A percentile compares a stretch with the other conserved stretches of the same genome.
These are phyloP conservation scores for Aschersonia sp. DNA, from an alignment of 2,329 filamentous ascomycete genomes.

Conservation along the genomic window DNA sequence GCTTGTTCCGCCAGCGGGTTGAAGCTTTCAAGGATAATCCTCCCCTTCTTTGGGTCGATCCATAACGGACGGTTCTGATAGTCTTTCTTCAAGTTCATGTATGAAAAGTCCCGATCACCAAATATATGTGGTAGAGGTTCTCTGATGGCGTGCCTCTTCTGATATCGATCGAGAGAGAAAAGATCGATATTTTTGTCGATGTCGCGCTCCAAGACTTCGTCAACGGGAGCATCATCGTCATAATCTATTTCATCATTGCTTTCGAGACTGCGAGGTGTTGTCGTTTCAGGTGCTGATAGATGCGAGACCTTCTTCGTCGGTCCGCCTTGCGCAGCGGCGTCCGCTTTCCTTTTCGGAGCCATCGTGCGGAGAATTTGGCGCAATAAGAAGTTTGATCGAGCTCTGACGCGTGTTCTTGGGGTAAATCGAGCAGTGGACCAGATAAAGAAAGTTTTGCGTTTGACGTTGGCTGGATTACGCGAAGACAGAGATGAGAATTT, in stretches of 20 bases:
- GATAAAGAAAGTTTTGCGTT: no score
- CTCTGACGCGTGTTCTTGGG: no score
- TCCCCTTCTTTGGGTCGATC: conserved; percentile 78
- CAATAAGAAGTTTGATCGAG: no score
- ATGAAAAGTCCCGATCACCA: conserved; percentile 58
- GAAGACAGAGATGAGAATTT: no score
- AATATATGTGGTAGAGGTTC: conserved; percentile 33
- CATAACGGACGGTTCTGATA: conserved; percentile 82
- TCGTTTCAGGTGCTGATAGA: conserved; percentile 45
- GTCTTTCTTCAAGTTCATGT: conserved; percentile 71
- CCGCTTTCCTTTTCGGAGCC: conserved; percentile 60
- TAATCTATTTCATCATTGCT: conserved; percentile 35
- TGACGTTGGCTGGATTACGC: no score
- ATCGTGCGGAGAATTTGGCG: conserved; percentile 22
- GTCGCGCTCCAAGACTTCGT: conserved; percentile 37
- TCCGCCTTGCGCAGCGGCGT: conserved; percentile 27
- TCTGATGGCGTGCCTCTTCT: conserved; percentile 26
- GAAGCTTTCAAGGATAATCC: conserved; percentile 90
- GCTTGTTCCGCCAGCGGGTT: conserved; percentile 74
- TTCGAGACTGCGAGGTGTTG: conserved; percentile 43
- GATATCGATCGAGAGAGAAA: conserved; percentile 39
- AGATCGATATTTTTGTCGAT: conserved; percentile 45
- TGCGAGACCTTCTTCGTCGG: conserved; percentile 42
- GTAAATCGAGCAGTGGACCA: no score
- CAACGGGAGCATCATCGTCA: conserved; percentile 34